These are phyloP conservation scores for Coniella lustricola DNA, from an alignment of 2,329 filamentous ascomycete genomes.

Conservation along the genomic window DNA sequence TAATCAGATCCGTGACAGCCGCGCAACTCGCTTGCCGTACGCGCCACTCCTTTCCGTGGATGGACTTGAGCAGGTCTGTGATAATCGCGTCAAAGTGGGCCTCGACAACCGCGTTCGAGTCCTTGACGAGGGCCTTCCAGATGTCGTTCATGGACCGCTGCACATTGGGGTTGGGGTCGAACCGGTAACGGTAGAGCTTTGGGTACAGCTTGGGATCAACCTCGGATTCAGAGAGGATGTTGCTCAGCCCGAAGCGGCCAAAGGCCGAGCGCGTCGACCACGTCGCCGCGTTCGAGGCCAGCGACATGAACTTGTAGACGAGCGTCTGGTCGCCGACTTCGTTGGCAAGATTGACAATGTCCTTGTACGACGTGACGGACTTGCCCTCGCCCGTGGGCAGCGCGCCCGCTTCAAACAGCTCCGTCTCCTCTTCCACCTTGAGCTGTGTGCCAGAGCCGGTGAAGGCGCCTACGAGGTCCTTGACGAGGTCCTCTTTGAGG, in stretches of 20 bases:
- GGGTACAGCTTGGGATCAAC: slow-evolving; percentile 92
- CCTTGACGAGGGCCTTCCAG: slow-evolving; percentile 93
- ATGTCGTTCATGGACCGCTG: slow-evolving; percentile 96
- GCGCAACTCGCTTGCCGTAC: slow-evolving; percentile 87
- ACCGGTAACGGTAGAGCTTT: slow-evolving; percentile 88
- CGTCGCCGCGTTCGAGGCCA: slow-evolving; percentile 90
- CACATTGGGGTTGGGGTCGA: slow-evolving; percentile 91
- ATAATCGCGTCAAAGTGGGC: slow-evolving; percentile 84
- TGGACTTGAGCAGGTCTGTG: slow-evolving; percentile 75
- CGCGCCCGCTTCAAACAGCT: slow-evolving; percentile 86
- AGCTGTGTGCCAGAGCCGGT: slow-evolving; percentile 68
- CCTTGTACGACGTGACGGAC: slow-evolving; percentile 91
- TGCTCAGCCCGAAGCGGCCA: slow-evolving; percentile 86
- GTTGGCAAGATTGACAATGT: slow-evolving; percentile 91
- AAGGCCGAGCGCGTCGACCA: slow-evolving; percentile 98
- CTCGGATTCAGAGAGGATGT: slow-evolving; percentile 79
- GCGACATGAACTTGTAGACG: slow-evolving; percentile 98
- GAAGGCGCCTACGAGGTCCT: slow-evolving; percentile 82
- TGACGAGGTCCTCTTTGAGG: slow-evolving; percentile 75
- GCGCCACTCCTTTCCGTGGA: slow-evolving; percentile 88
- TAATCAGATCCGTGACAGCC: slow-evolving; percentile 80
- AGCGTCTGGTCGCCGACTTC: slow-evolving; percentile 93
- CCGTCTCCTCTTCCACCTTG: slow-evolving; percentile 83
- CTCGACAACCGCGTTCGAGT: slow-evolving; percentile 69
- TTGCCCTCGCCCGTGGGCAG: slow-evolving; percentile 84